phyloP scores from a whole-genome alignment of 305 asterid species.

The Ruellia speciosa region DNA sequence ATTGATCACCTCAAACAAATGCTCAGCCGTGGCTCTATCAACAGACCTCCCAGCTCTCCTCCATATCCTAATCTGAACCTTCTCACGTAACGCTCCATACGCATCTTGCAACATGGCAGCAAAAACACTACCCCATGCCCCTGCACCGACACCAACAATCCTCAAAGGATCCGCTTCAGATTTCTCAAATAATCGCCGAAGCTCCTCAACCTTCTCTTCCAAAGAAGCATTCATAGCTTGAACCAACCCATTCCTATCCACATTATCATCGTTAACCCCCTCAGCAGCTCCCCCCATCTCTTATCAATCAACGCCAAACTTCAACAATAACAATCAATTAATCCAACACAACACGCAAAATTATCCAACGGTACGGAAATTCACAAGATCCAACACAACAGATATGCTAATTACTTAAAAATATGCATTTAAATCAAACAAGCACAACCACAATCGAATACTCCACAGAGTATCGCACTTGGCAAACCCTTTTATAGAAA shows the following conservation, averaged over 20 bases:
- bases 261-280: conserved; percentile 26
- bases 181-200: conserved; percentile 58
- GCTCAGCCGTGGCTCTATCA: conserved; percentile 78
- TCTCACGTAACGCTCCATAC: conserved; percentile 52
- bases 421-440: neutral
- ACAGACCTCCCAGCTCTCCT: conserved; percentile 70
- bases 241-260: conserved; percentile 34
- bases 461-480: conserved; percentile 11
- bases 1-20: conserved; percentile 77
- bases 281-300: conserved; percentile 45
- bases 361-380: conserved; percentile 5
- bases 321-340: conserved; percentile 15
- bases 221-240: conserved; percentile 38
- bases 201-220: conserved; percentile 67
- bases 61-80: conserved; percentile 81
- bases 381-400: conserved; percentile 14
- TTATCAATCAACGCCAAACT: conserved; percentile 11
- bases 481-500: conserved; percentile 14
- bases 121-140: conserved; percentile 97
- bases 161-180: conserved; percentile 65
- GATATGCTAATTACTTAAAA: conserved; percentile 12
- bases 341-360: conserved; percentile 15
- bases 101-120: conserved; percentile 82
- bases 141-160: conserved; percentile 82
- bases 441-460: conserved; percentile 10